Evolutionary conservation across 192 early-diverging fungal species (phyloP), one percentile per base, ranked within the genome.

Genomic region (Backusella macrospora): DNA sequence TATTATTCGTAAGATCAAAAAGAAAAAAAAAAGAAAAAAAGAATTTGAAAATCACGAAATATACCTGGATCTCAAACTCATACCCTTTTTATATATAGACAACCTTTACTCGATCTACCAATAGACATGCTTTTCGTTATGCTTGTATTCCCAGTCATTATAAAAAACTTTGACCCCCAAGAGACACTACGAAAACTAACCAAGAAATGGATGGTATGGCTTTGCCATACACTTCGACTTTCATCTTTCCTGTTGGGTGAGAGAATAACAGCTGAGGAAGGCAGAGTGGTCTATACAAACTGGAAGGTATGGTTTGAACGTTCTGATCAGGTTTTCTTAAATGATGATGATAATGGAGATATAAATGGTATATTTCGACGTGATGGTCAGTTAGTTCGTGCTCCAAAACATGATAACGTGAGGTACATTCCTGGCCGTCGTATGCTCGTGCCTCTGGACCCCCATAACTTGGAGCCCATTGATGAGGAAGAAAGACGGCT

Each of bases 361-460:
- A 80, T 84, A 70, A 84, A 34, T 34, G 29, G 29, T 34, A 34
- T 45, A 29, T 29, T 69, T 26, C 40, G 23, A 6, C 26, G 82
- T 5, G 84, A 88, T 70, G 94, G 84, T 6, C 83, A 86, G 13
- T 88, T 91, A 68, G 81, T 93, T 71, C 87, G 96, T 12, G 96
- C 91, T 3, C 98, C 98, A 6, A 90, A 90, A 38, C 83, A 89
- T 40, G 96, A 99, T 75, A 90, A 87, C 4, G 87, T 97, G 18
- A 89, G 90, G 13, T 85, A 95, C 6, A 85, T 94, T 48, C 93
- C 89, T 13, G 89, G 92, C 6, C 85, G 91, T 5, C 79, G 86
- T 49, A 95, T 98, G 88, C 81, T 98, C 49, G 86, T 98, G 14
- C 94, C 91, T 12, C 83, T 93, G 13, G 87, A 91, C 38, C 80